Evolutionary conservation across 179 eudicot species (phyloP).

Genomic region (Silene coronaria): DNA sequence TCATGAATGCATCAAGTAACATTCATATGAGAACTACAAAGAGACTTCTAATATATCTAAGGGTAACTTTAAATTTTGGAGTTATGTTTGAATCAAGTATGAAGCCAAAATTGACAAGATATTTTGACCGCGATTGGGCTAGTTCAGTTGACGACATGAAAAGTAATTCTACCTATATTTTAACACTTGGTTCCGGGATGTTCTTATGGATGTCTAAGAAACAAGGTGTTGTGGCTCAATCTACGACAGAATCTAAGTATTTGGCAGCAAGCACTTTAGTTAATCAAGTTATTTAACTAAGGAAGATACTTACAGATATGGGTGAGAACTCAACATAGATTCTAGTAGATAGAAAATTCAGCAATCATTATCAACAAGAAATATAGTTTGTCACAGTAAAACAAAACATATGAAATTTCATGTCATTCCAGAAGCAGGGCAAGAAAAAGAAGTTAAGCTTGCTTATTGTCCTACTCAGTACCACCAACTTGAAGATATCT

Average conservation of each 20-base stretch:
- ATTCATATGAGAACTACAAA: background rate
- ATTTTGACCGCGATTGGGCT: background rate
- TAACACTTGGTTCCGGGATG: background rate
- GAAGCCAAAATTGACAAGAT: background rate
- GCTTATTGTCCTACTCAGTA: background rate
- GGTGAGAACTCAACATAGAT: background rate
- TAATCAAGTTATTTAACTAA: background rate
- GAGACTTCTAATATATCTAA: background rate
- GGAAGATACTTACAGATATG: background rate
- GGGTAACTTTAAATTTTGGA: background rate
- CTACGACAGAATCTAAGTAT: background rate
- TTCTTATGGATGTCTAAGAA: conserved; percentile 1
- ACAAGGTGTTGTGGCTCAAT: background rate
- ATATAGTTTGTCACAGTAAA: background rate
- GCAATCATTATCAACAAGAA: background rate
- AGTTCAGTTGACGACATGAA: background rate
- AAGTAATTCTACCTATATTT: background rate
- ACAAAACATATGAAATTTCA: conserved; percentile 1
- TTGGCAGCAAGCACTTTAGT: background rate
- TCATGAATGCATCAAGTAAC: no score
- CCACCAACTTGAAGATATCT: no score
- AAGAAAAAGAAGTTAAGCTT: background rate
- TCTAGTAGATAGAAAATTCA: background rate
- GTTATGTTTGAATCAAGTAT: background rate
- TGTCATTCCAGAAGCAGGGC: background rate